phyloP scores from a whole-genome alignment of 2,329 filamentous ascomycete genomes.

The Grosmannia serpens region DNA sequence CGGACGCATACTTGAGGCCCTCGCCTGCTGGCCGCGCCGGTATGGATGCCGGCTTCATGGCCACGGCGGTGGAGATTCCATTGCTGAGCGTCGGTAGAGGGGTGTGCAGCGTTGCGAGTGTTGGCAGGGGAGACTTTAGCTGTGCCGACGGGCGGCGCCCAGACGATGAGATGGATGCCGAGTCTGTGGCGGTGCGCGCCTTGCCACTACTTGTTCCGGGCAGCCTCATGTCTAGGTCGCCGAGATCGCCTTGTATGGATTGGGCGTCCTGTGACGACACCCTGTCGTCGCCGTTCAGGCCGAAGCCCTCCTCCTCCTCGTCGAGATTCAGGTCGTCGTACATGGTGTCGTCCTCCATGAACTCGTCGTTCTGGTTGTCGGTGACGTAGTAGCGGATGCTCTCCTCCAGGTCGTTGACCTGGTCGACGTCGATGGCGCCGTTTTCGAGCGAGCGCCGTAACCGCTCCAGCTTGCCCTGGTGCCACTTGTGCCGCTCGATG shows the following conservation, averaged over 20 bases:
- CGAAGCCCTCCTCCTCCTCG: slow-evolving; percentile 82
- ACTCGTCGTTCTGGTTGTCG: slow-evolving; percentile 79
- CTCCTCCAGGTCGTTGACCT: slow-evolving; percentile 82
- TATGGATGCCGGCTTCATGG: slow-evolving; percentile 87
- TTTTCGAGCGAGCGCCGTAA: slow-evolving; percentile 86
- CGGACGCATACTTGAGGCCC: slow-evolving; percentile 91
- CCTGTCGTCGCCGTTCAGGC: slow-evolving; percentile 73
- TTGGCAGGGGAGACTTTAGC: slow-evolving; percentile 88
- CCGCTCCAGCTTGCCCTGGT: slow-evolving; percentile 84
- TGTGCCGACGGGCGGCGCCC: slow-evolving; percentile 72
- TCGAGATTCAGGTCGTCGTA: slow-evolving; percentile 91
- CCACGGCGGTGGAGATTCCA: slow-evolving; percentile 28
- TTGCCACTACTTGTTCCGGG: slow-evolving; percentile 32
- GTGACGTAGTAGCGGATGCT: slow-evolving; percentile 92
- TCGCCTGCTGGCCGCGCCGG: slow-evolving; percentile 79
- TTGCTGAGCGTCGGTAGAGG: slow-evolving; percentile 52
- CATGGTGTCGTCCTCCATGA: slow-evolving; percentile 85
- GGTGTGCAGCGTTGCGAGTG: slow-evolving; percentile 78
- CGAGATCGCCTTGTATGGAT: slow-evolving; percentile 73
- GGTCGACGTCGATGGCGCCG: slow-evolving; percentile 74
- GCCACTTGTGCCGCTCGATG: slow-evolving; percentile 93
- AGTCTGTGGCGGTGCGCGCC: slow-evolving; percentile 44
- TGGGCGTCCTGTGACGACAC: slow-evolving; percentile 93
- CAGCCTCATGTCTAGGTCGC: slow-evolving; percentile 42
- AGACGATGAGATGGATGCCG: slow-evolving; percentile 34